These are phyloP conservation scores for Cryphonectria parasitica DNA, from an alignment of 2,329 filamentous ascomycete genomes.

Conservation along the genomic window DNA sequence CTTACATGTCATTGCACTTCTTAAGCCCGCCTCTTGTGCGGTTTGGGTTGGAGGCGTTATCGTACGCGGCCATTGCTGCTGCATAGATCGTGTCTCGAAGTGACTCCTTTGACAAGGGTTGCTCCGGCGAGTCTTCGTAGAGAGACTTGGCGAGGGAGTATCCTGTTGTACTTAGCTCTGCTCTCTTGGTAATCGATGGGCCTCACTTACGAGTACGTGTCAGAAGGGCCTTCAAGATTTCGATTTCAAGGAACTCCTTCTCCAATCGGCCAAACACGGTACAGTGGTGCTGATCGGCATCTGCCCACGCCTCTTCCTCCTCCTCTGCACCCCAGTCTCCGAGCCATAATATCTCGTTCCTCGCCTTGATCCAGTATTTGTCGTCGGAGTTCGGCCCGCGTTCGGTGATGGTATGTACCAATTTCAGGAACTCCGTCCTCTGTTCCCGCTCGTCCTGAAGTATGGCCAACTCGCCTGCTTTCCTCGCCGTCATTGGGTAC, in stretches of 20 bases:
- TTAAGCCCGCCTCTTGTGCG: conserved; percentile 75
- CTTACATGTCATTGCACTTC: conserved; percentile 76
- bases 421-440: conserved; percentile 58
- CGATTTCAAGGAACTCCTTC: conserved; percentile 66
- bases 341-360: conserved; percentile 73
- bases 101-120: conserved; percentile 51
- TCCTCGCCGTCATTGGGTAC: conserved; percentile 53
- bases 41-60: conserved; percentile 82
- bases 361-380: conserved; percentile 63
- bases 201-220: conserved; percentile 59
- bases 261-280: conserved; percentile 65
- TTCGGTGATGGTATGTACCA: conserved; percentile 58
- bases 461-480: conserved; percentile 66
- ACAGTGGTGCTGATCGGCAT: conserved; percentile 38
- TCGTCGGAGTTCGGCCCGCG: conserved; percentile 63
- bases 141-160: conserved; percentile 67
- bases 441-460: conserved; percentile 68
- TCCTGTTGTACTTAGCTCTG: conserved; percentile 46
- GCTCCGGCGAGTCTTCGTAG: conserved; percentile 56
- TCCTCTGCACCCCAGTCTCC: conserved; percentile 69
- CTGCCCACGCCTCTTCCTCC: conserved; percentile 38
- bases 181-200: background rate
- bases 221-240: conserved; percentile 71
- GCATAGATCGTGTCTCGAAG: conserved; percentile 65
- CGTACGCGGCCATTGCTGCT: conserved; percentile 72